phyloP scores from a whole-genome alignment of 2,329 filamentous ascomycete species.

The Corynespora cassiicola region DNA sequence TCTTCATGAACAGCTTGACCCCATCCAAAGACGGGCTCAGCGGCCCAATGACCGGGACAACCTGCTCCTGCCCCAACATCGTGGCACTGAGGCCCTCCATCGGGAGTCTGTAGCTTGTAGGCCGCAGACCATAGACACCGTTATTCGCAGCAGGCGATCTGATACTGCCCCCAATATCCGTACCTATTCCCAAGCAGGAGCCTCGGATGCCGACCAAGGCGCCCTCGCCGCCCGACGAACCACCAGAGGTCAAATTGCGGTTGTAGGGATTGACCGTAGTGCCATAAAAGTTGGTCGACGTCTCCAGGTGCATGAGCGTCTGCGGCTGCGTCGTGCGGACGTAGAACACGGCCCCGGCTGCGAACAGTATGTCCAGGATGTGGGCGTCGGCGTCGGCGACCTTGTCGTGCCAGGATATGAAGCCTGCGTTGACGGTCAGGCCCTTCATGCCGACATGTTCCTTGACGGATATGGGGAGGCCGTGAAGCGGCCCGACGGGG shows the following conservation, averaged over 20 bases:
- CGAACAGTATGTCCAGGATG: constrained; percentile 23
- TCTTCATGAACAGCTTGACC: constrained; percentile 58
- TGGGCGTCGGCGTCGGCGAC: constrained; percentile 14
- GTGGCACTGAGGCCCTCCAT: constrained; percentile 42
- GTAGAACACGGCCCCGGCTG: constrained; percentile 54
- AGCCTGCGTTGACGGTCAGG: constrained; percentile 56
- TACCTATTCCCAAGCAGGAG: constrained; percentile 62
- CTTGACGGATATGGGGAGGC: constrained; percentile 58
- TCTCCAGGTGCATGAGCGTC: constrained; percentile 61
- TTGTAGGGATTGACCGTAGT: constrained; percentile 63
- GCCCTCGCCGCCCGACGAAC: constrained; percentile 64
- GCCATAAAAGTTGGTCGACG: constrained; percentile 57
- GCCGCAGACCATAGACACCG: constrained; percentile 61
- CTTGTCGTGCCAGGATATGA: constrained; percentile 51
- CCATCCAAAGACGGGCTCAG: constrained; percentile 59
- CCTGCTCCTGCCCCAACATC: constrained; percentile 51
- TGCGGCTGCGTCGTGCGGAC: constrained; percentile 63
- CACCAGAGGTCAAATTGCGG: constrained; percentile 57
- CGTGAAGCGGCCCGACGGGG: constrained; percentile 53
- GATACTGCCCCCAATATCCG: constrained; percentile 62
- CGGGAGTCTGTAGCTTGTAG: constrained; percentile 56
- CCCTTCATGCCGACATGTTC: constrained; percentile 60
- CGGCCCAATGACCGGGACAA: constrained; percentile 59
- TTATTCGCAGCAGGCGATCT: constrained; percentile 65
- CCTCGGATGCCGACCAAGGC: constrained; percentile 60